A percentile compares a stretch with the other conserved stretches of the same genome.
Conservation (phyloP, 1,284 basidiomycete genomes). For the Stereum hirsutum region DNA sequence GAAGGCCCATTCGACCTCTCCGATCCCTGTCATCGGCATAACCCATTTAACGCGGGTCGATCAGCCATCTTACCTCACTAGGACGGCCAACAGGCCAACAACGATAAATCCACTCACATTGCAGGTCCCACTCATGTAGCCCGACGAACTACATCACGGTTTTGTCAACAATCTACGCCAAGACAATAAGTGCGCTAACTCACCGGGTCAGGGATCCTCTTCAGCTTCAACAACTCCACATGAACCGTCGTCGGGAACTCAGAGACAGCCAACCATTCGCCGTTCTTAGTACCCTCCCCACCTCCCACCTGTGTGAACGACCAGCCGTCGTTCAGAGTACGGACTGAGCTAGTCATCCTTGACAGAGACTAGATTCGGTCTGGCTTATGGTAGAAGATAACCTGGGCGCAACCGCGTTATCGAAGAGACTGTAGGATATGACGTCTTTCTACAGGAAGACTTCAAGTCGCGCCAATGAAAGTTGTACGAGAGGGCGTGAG, state of each 20-base stretch:
- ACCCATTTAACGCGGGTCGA: not conserved
- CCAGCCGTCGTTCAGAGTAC: slow-evolving; percentile 38
- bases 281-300: slow-evolving; percentile 46
- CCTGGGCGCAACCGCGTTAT: no score
- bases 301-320: slow-evolving; percentile 58
- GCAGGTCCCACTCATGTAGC: slow-evolving; percentile 80
- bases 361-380: not conserved
- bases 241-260: slow-evolving; percentile 78
- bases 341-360: slow-evolving; percentile 6
- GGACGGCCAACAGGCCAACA: slow-evolving; percentile 4
- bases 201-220: slow-evolving; percentile 76
- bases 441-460: no score
- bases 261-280: slow-evolving; percentile 56
- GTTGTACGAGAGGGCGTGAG: no score
- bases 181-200: not conserved
- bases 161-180: slow-evolving; percentile 3
- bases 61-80: slow-evolving; percentile 4
- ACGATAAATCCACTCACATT: slow-evolving; percentile 41
- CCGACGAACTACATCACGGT: slow-evolving; percentile 57
- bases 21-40: slow-evolving; percentile 54
- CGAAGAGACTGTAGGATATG: no score
- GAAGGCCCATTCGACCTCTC: slow-evolving; percentile 83
- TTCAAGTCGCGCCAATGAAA: no score
- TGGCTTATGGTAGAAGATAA: no score
- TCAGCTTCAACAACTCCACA: slow-evolving; percentile 66